phyloP scores from a whole-genome alignment of 2,329 filamentous ascomycete genomes.

The Calcarisporium arbuscula region DNA sequence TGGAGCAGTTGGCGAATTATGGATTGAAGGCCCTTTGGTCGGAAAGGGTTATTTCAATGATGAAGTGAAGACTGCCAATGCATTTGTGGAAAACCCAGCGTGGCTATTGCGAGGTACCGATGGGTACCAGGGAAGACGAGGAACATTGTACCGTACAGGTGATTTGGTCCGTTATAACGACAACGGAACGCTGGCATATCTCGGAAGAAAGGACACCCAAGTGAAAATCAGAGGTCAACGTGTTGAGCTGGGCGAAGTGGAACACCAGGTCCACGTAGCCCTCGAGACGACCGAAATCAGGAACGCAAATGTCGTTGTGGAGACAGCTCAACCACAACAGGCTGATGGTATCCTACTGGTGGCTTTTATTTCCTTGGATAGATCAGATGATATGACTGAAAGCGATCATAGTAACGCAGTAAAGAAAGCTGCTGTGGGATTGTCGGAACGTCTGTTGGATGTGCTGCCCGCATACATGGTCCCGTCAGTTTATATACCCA shows the following conservation, averaged over 20 bases:
- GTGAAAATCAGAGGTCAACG: slow-evolving; percentile 36
- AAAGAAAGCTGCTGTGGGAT: no score
- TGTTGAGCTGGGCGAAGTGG: slow-evolving; percentile 18
- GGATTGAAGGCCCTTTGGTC: slow-evolving; percentile 5
- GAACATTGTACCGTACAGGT: slow-evolving; percentile 13
- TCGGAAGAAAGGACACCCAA: slow-evolving; percentile 14
- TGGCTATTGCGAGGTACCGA: slow-evolving; percentile 1
- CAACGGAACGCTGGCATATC: slow-evolving; percentile 10
- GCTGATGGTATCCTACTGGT: no score
- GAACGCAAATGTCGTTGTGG: no score
- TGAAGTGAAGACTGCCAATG: background rate
- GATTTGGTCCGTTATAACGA: slow-evolving; percentile 15
- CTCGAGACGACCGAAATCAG: no score
- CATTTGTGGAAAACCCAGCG: slow-evolving; percentile 1
- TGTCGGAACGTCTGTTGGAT: no score
- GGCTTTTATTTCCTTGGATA: no score
- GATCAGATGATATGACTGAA: no score
- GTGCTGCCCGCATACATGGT: no score
- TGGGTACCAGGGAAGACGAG: slow-evolving; percentile 7
- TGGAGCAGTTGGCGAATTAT: slow-evolving; percentile 7
- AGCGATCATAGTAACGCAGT: no score
- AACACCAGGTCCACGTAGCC: no score
- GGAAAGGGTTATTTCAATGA: slow-evolving; percentile 5
- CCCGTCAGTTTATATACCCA: no score
- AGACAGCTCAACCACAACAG: no score